Conservation (phyloP, 371 early-diverging fungal species). For the Zychaea mexicana region DNA sequence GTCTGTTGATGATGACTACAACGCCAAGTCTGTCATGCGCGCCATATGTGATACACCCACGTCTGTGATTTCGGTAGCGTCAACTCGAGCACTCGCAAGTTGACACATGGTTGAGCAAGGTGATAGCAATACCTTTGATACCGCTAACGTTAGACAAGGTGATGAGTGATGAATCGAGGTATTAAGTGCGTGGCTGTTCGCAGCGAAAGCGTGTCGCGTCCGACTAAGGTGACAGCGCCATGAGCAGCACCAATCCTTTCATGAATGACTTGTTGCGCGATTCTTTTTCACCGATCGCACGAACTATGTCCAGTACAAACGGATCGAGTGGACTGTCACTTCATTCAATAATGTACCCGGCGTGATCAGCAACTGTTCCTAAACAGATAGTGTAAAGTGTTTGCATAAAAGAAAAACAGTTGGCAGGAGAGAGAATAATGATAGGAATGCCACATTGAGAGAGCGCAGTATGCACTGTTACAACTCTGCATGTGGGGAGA, state of each 20-base stretch:
- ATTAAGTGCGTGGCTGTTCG: not conserved
- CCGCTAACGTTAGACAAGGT: not conserved
- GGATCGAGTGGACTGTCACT: slow-evolving; percentile 9
- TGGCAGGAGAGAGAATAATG: not conserved
- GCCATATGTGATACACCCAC: not conserved
- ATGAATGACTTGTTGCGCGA: not conserved
- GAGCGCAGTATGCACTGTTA: too few species aligned
- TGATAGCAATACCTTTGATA: not conserved
- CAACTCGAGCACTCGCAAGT: slow-evolving; percentile 11
- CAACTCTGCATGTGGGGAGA: too few species aligned
- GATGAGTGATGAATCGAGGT: slow-evolving; percentile 5
- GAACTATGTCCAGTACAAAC: slow-evolving; percentile 9
- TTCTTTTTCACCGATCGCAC: not conserved
- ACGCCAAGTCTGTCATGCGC: not conserved
- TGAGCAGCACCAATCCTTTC: slow-evolving; percentile 1
- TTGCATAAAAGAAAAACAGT: not conserved
- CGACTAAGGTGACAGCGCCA: not conserved
- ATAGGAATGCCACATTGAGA: too few species aligned
- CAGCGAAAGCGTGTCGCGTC: not conserved
- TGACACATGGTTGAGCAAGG: not conserved
- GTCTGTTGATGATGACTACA: too few species aligned
- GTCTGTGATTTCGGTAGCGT: not conserved
- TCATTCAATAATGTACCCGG: not conserved
- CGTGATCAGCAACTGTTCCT: slow-evolving; percentile 2
- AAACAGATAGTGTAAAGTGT: slow-evolving; percentile 12